Evolutionary conservation across 495 filamentous ascomycete genomes (phyloP), one percentile per base, ranked within the genome.

Genomic region (Aspergillus wentii): DNA sequence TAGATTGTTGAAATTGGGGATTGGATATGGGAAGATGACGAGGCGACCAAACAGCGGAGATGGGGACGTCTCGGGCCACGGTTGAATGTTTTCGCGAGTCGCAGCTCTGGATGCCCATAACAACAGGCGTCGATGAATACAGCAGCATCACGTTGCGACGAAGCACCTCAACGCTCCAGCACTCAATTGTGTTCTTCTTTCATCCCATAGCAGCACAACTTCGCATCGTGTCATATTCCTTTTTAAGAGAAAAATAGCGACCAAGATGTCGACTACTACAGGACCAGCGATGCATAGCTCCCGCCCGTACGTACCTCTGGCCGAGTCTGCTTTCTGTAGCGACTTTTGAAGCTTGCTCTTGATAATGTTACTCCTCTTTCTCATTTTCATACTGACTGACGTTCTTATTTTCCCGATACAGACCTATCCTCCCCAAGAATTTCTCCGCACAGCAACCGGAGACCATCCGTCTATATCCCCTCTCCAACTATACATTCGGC

Each of bases 401-500:
- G 20, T 9, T n/a, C n/a, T n/a, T n/a, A 41, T 33, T 26, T 33
- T 18, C 28, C 19, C 35, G 16, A n/a, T 17, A 20, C 50, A 85
- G 81, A 4, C 90, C 90, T 2, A 82, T 81, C 44, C 72, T 85
- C 30, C 88, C 91, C 20, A 82, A 82, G 33, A 62, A 76, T 37
- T 98, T 98, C 76, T 85, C 86, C 51, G 80, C 74, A 27, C 86
- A 91, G 57, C 92, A 98, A 66, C 87, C 92, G 25, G 69, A 80
- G 43, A 91, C 89, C 1, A 90, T 98, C 49, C 88, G 88, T 36
- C 76, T 98, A 6, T 98, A 91, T 61, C 92, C 92, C 14, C 76
- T 98, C 19, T 94, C 88, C 48, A 97, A 96, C 71, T 97, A 98
- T 73, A 96, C 91, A 26, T 97, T 98, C 58, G 91, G 91, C 39